A percentile compares a stretch with the other conserved stretches of the same genome.
These are phyloP conservation scores for Colletotrichum melonis DNA, from an alignment of 2,329 filamentous ascomycete genomes.

Conservation along the genomic window DNA sequence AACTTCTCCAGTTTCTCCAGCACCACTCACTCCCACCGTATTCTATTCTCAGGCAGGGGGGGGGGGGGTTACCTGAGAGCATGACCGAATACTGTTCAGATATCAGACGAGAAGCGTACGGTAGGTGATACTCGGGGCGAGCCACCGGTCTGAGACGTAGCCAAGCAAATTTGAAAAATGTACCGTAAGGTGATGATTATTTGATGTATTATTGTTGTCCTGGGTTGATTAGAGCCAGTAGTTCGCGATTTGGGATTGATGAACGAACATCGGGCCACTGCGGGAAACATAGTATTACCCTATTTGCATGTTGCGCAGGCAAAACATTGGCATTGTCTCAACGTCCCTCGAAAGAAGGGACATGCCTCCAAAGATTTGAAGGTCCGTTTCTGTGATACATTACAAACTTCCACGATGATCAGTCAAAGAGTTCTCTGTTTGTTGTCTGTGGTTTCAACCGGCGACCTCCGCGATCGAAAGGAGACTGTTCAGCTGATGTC, in stretches of 20 bases:
- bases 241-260: constrained; percentile 22
- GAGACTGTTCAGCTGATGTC: background rate
- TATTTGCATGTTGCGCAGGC: constrained; percentile 20
- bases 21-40: background rate
- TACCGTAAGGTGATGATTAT: constrained; percentile 4
- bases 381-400: background rate
- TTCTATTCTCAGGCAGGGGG: background rate
- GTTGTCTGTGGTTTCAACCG: background rate
- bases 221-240: background rate
- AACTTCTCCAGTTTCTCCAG: constrained; percentile 23
- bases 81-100: background rate
- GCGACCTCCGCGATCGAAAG: constrained; percentile 1
- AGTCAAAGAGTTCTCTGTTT: background rate
- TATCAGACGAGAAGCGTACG: background rate
- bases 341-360: background rate
- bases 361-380: constrained; percentile 1
- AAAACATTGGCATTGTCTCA: constrained; percentile 35
- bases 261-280: constrained; percentile 8
- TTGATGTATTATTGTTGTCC: background rate
- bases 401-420: background rate
- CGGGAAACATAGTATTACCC: background rate
- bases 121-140: background rate
- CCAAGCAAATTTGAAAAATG: background rate
- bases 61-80: background rate
- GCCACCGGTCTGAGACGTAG: constrained; percentile 11